phyloP scores from a whole-genome alignment of 495 filamentous ascomycete genomes.

The Penicillium psychrofluorescens region DNA sequence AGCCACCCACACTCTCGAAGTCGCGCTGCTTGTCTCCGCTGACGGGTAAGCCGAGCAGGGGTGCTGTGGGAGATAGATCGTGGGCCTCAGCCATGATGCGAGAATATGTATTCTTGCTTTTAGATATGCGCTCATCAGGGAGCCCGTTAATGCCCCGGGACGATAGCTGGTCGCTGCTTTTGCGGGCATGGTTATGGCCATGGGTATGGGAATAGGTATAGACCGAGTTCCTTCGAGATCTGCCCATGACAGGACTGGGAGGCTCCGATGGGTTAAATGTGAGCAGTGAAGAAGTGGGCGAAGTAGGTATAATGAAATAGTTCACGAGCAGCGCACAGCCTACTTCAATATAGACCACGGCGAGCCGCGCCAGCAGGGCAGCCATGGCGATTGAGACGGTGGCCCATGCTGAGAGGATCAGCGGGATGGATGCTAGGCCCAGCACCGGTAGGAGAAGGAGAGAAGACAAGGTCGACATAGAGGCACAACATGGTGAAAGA shows the following conservation, averaged over 20 bases:
- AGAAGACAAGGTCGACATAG: slow-evolving; percentile 32
- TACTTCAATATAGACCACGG: slow-evolving; percentile 64
- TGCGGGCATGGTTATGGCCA: slow-evolving; percentile 8
- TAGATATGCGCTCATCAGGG: slow-evolving; percentile 6
- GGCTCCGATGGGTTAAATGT: slow-evolving; percentile 26
- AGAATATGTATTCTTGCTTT: slow-evolving; percentile 11
- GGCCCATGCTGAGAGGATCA: slow-evolving; percentile 59
- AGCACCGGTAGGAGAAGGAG: slow-evolving; percentile 56
- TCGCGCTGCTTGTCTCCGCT: slow-evolving; percentile 51
- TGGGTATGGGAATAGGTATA: slow-evolving; percentile 12
- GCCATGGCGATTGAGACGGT: slow-evolving; percentile 61
- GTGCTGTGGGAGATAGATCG: slow-evolving; percentile 4
- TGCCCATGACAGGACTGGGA: slow-evolving; percentile 19
- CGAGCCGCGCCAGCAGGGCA: slow-evolving; percentile 56
- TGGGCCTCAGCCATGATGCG: slow-evolving; percentile 17
- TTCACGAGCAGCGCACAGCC: slow-evolving; percentile 50
- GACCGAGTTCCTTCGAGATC: slow-evolving; percentile 21
- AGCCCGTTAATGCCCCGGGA: slow-evolving; percentile 4
- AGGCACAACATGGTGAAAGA: too few species aligned
- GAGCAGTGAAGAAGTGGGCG: slow-evolving; percentile 21
- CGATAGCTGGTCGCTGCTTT: slow-evolving; percentile 8
- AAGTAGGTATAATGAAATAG: slow-evolving; percentile 42
- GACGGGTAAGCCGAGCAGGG: slow-evolving; percentile 23
- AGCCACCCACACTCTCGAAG: slow-evolving; percentile 83
- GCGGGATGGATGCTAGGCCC: slow-evolving; percentile 58